Base-by-base conservation (phyloP, 2,329 filamentous ascomycete genomes). In the Sporothrix humicola region DNA sequence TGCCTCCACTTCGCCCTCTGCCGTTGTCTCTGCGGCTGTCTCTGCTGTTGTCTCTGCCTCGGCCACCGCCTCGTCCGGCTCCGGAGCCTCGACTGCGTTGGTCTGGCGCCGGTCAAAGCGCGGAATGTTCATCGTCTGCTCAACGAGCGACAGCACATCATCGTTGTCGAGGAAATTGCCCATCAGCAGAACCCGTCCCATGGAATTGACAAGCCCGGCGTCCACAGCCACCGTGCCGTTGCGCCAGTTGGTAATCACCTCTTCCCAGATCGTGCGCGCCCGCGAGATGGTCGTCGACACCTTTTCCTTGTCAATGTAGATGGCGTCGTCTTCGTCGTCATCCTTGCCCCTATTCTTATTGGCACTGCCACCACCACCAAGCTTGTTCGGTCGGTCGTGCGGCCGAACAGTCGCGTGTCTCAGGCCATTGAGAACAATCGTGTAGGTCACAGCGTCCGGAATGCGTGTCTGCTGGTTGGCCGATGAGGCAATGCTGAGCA, bases 341-440 rank as follows among this genome's bases (percentile, higher is more conserved):
- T 42, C 52, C 48, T 54, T 26, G 46, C 4, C 31, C 31, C 7
- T 37, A 56, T 71, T 44, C 10, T 26, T 17, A 61, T 69, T 78
- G 73, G 84, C 79, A 23, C 20, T 7, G n/a, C 50, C n/a, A 20
- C 50, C 50, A 20, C 52, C 15, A 20, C 52, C n/a, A 8, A 8
- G 7, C n/a, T 81, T 78, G 2, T 77, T 74, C 0, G 77, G 52
- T 65, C 73, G 75, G 37, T 77, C 79, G 2, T 78, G 75, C n/a
- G 72, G 76, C 72, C 81, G 75, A 79, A 82, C 79, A 12, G 83
- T 81, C 52, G 85, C 80, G 59, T 84, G 81, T 66, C 89, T 88
- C 69, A 98, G 87, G 2, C 92, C 93, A 78, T 94, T 92, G 70
- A 99, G 81, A 75, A 99, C 92, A 63, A 90, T 94, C 0, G 92